These are phyloP conservation scores for Pyrenochaeta sp. DNA, from an alignment of 2,329 filamentous ascomycete genomes.

Conservation along the genomic window DNA sequence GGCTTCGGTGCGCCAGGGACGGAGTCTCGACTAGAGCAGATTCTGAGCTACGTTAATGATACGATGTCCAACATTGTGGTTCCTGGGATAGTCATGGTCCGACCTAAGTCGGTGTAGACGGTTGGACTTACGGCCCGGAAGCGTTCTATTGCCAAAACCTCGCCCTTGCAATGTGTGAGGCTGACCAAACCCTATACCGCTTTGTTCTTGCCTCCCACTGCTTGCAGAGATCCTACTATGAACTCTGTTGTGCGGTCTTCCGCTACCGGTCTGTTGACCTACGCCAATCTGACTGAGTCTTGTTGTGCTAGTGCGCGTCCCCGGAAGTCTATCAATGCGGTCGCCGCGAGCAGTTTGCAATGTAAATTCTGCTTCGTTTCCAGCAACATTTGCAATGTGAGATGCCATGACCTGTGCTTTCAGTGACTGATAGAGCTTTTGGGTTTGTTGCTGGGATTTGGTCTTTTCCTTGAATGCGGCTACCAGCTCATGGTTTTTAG, in stretches of 20 bases:
- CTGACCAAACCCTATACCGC: slow-evolving; percentile 23
- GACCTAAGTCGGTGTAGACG: not conserved
- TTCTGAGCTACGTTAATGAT: slow-evolving; percentile 25
- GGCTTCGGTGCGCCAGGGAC: slow-evolving; percentile 35
- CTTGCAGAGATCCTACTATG: slow-evolving; percentile 37
- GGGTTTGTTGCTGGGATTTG: slow-evolving; percentile 72
- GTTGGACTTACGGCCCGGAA: slow-evolving; percentile 31
- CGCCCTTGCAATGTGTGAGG: slow-evolving; percentile 29
- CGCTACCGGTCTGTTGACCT: slow-evolving; percentile 18
- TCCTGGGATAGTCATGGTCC: too few species aligned
- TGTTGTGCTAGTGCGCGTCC: slow-evolving; percentile 32
- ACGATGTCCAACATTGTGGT: not conserved
- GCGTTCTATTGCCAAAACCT: slow-evolving; percentile 17
- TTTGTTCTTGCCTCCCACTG: slow-evolving; percentile 29
- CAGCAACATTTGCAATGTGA: slow-evolving; percentile 64
- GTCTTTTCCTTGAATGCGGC: slow-evolving; percentile 75
- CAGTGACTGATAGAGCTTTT: slow-evolving; percentile 66
- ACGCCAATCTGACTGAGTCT: slow-evolving; percentile 29
- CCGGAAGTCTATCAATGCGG: slow-evolving; percentile 41
- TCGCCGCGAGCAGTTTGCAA: slow-evolving; percentile 38
- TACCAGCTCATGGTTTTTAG: slow-evolving; percentile 76
- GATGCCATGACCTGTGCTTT: slow-evolving; percentile 65
- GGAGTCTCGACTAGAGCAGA: slow-evolving; percentile 37
- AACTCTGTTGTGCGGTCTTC: slow-evolving; percentile 26
- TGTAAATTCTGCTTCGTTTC: slow-evolving; percentile 52